phyloP scores from a whole-genome alignment of 192 early-diverging fungal genomes.

The Physocladia obscura region DNA sequence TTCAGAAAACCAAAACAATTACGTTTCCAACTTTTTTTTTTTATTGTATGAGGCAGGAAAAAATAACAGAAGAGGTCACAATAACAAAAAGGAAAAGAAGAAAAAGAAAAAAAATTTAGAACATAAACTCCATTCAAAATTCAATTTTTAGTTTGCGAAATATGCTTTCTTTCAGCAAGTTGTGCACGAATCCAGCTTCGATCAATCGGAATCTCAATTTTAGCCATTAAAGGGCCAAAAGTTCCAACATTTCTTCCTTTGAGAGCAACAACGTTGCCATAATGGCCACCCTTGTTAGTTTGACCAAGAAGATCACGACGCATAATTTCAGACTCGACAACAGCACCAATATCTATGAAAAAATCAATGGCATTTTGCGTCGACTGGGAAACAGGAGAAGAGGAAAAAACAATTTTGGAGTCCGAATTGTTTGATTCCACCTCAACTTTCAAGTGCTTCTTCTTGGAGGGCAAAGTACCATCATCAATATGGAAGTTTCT shows the following conservation, averaged over 20 bases:
- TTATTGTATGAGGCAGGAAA: too few species aligned
- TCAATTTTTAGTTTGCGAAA: too few species aligned
- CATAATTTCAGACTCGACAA: slow-evolving; percentile 26
- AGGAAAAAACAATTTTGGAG: neutral
- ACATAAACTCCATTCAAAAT: too few species aligned
- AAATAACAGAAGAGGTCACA: too few species aligned
- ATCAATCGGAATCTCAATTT: slow-evolving; percentile 16
- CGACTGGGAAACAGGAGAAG: neutral
- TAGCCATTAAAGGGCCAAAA: slow-evolving; percentile 1
- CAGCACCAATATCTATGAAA: slow-evolving; percentile 20
- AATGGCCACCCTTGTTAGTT: neutral
- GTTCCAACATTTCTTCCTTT: slow-evolving; percentile 13
- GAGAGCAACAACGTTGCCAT: neutral
- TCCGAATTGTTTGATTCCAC: neutral
- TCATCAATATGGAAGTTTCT: neutral
- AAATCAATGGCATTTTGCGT: neutral
- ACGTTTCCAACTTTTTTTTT: too few species aligned
- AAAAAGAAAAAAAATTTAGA: too few species aligned
- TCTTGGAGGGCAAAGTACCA: neutral
- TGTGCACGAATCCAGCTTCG: slow-evolving; percentile 2
- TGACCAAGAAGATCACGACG: slow-evolving; percentile 23
- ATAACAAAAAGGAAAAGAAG: too few species aligned
- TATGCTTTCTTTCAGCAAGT: slow-evolving; percentile 9
- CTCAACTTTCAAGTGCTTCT: neutral
- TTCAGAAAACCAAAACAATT: too few species aligned